These are phyloP conservation scores for Gaeumannomyces sp. DNA, from an alignment of 2,329 filamentous ascomycete genomes.

Conservation along the genomic window DNA sequence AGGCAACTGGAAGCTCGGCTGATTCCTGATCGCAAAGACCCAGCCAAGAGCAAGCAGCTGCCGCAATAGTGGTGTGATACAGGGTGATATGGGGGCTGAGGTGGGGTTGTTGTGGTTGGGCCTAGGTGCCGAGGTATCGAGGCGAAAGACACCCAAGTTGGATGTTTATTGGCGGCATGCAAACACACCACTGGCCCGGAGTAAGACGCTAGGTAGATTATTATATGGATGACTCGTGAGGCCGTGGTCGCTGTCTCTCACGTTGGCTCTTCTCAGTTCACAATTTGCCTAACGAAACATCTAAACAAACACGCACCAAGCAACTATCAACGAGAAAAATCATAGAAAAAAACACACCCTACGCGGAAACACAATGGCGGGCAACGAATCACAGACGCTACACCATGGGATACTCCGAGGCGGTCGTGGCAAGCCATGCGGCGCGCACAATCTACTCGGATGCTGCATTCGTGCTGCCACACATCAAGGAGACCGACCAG, in stretches of 20 bases:
- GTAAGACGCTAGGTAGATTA: neutral
- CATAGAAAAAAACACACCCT: neutral
- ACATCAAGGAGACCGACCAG: slow-evolving; percentile 29
- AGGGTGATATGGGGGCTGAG: neutral
- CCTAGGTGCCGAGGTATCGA: neutral
- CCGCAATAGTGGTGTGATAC: neutral
- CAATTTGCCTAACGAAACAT: too few relatives aligned
- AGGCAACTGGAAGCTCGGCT: too few relatives aligned
- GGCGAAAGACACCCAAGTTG: neutral
- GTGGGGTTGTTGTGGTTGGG: neutral
- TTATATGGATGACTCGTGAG: neutral
- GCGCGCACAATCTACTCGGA: slow-evolving; percentile 36
- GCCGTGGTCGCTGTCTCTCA: neutral
- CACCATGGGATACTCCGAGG: slow-evolving; percentile 33
- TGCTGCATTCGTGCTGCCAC: slow-evolving; percentile 35
- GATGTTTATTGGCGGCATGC: neutral
- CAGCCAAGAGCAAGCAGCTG: too few relatives aligned
- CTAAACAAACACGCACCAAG: neutral
- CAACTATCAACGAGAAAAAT: neutral
- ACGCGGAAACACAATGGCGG: neutral
- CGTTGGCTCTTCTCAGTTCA: neutral
- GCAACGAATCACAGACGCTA: slow-evolving; percentile 18
- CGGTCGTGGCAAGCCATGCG: slow-evolving; percentile 31
- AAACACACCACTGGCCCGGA: neutral
- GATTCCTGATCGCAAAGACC: too few relatives aligned